These are phyloP conservation scores for Saccharomyces hybrid DNA, from an alignment of 1,139 yeast species.

Conservation along the genomic window DNA sequence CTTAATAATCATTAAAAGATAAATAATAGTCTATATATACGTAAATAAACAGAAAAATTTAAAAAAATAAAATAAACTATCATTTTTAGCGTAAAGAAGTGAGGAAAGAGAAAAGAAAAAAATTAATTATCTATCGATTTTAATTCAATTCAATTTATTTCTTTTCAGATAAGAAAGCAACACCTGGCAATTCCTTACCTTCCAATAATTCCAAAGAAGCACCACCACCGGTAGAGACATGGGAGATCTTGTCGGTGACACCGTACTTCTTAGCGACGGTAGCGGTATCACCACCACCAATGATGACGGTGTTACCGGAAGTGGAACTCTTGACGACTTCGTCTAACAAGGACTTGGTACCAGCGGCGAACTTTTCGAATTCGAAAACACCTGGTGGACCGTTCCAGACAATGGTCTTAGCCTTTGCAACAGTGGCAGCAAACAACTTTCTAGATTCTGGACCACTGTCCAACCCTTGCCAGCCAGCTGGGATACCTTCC, in stretches of 20 bases:
- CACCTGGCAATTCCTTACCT: slow-evolving; percentile 98
- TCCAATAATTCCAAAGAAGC: slow-evolving; percentile 95
- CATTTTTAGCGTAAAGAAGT: not conserved
- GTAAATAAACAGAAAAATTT: not conserved
- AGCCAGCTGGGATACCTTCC: slow-evolving; percentile 84
- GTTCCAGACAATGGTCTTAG: slow-evolving; percentile 97
- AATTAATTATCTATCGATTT: not conserved
- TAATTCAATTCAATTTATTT: slow-evolving; percentile 21
- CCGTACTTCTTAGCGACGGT: slow-evolving; percentile 97
- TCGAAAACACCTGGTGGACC: slow-evolving; percentile 99
- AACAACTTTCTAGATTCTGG: slow-evolving; percentile 74
- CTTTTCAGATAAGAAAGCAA: slow-evolving; percentile 75
- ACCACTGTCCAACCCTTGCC: slow-evolving; percentile 95
- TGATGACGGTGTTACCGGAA: slow-evolving; percentile 87
- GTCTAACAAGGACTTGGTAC: slow-evolving; percentile 82
- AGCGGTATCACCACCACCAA: slow-evolving; percentile 99
- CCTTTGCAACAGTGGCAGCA: slow-evolving; percentile 70
- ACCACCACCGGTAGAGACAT: slow-evolving; percentile 99
- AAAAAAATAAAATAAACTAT: not conserved
- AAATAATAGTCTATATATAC: not conserved
- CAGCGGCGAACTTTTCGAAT: slow-evolving; percentile 79
- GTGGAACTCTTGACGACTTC: slow-evolving; percentile 80
- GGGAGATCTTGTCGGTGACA: slow-evolving; percentile 88
- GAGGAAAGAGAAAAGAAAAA: not conserved
- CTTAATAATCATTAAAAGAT: slow-evolving; percentile 1